Evolutionary conservation across 2,329 filamentous ascomycete genomes (phyloP), one percentile per base, ranked within the genome.

Genomic region (Xylariaceae sp.): DNA sequence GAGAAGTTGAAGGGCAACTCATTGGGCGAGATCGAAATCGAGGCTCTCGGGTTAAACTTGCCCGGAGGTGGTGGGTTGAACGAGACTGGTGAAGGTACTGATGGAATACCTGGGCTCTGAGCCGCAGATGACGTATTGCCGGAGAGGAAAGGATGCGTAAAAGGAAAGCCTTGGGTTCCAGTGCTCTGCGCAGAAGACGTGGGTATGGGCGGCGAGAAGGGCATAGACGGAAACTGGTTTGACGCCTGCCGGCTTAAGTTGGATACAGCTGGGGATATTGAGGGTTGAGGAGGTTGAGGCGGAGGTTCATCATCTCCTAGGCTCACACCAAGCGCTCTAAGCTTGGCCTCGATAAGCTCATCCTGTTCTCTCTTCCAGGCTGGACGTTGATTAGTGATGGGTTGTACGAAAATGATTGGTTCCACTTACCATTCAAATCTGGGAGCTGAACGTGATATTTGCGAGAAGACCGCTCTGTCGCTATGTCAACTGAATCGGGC

Each of bases 271-370:
- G 83, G 83, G 12, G 89, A 91, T 50, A 84, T 74, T 3, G 81
- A 79, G 32, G 76, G 81, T 11, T 26, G 22, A 26, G 22, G 79
- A 32, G 76, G 69, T 39, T 73, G 65, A 45, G 77, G 67, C 19
- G 69, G 67, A 9, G 81, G 79, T 38, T 93, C 87, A 4, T 89
- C 84, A 37, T 85, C 81, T 28, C 82, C 87, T 46, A 87, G 75
- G 15, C 81, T 89, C 11, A 97, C 93, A 50, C 93, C 93, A 41
- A 98, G 74, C 38, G 91, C 90, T 47, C 89, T 83, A 39, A 98
- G 73, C 67, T 96, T 98, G 46, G 91, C 89, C 67, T 98, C 93
- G 52, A 87, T 82, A 28, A 97, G 71, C 51, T 85, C 83, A 41
- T 85, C 78, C 44, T 90, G 85, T 63, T 97, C 95, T 19, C 81